These are phyloP conservation scores for Raphanus sativus DNA, from an alignment of 345 rosid genomes.

Conservation along the genomic window DNA sequence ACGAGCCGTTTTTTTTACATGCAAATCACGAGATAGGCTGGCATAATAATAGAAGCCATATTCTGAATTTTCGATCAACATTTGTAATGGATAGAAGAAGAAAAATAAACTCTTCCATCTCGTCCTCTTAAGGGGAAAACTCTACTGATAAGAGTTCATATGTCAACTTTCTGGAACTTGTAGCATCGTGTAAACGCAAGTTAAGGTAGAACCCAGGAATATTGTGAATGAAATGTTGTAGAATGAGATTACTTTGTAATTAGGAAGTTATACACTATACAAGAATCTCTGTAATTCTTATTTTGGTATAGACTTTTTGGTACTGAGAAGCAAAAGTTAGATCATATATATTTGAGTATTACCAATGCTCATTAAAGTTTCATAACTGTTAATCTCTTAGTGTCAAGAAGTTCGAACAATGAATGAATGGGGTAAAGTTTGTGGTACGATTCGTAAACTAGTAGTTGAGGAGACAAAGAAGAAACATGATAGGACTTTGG, in stretches of 20 bases:
- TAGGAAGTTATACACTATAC: background rate
- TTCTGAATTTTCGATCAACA: background rate
- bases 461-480: slow-evolving; percentile 35
- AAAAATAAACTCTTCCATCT: background rate
- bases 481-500: slow-evolving; percentile 35
- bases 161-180: background rate
- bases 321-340: background rate
- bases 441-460: slow-evolving; percentile 30
- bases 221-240: no score
- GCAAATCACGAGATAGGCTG: background rate
- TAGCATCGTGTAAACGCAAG: background rate
- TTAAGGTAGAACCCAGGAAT: background rate
- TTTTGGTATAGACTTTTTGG: background rate
- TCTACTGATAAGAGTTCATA: background rate
- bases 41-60: background rate
- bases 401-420: background rate
- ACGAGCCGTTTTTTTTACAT: background rate
- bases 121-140: background rate
- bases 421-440: slow-evolving; percentile 9
- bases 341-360: background rate
- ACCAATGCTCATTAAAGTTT: no score
- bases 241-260: background rate
- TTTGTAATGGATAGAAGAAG: background rate
- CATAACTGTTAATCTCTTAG: no score
- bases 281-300: background rate